These are phyloP conservation scores for Stemphylium lycopersici DNA, from an alignment of 2,329 filamentous ascomycete species.

Conservation along the genomic window DNA sequence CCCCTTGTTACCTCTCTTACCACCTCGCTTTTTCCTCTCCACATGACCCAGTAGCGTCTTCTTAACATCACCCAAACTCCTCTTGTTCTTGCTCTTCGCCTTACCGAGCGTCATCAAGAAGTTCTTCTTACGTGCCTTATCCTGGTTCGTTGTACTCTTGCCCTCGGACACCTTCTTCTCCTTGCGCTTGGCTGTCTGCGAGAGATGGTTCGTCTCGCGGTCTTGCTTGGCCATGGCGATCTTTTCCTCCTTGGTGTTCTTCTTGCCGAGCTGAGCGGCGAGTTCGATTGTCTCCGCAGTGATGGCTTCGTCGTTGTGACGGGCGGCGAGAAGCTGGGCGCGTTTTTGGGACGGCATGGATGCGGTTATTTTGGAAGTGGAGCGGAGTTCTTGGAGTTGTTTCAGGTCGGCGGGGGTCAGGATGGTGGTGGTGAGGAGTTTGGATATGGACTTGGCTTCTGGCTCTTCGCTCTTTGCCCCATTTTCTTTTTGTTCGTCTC, in stretches of 20 bases:
- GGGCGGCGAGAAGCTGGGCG: conserved; percentile 50
- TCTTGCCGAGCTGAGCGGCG: conserved; percentile 75
- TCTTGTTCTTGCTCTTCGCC: conserved; percentile 93
- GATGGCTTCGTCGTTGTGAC: conserved; percentile 84
- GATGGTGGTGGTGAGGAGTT: conserved; percentile 89
- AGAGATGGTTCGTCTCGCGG: conserved; percentile 83
- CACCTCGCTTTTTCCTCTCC: conserved; percentile 81
- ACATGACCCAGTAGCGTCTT: conserved; percentile 82
- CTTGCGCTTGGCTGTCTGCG: conserved; percentile 80
- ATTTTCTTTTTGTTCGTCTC: conserved; percentile 42
- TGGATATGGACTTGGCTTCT: conserved; percentile 54
- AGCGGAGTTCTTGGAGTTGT: conserved; percentile 87
- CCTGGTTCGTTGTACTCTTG: conserved; percentile 96
- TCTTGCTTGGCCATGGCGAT: conserved; percentile 82
- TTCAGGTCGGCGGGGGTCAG: conserved; percentile 95
- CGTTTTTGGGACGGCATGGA: conserved; percentile 55
- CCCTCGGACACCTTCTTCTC: conserved; percentile 86
- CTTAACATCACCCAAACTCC: conserved; percentile 84
- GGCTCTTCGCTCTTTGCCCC: conserved; percentile 49
- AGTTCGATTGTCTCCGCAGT: conserved; percentile 93
- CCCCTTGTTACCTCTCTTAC: conserved; percentile 73
- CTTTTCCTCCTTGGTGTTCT: conserved; percentile 87
- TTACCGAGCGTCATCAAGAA: conserved; percentile 98
- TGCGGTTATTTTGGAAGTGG: conserved; percentile 73
- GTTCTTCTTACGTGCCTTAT: conserved; percentile 97